Conservation (phyloP, 2,329 filamentous ascomycete genomes). For the Thielaviopsis punctulata region DNA sequence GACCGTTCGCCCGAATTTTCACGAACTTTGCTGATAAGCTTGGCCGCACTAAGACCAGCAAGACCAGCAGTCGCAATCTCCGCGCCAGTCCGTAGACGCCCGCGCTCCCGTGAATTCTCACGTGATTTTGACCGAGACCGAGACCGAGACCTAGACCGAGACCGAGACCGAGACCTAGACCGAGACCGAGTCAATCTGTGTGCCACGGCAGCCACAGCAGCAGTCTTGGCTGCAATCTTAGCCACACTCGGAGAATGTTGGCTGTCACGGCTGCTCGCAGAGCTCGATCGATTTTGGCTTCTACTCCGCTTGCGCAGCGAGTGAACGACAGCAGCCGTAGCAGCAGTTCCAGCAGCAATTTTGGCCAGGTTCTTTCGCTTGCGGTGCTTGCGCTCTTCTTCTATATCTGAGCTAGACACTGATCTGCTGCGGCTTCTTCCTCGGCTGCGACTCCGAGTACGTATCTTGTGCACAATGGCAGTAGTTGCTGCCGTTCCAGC, state of each 20-base stretch:
- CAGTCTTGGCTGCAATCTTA: conserved; percentile 40
- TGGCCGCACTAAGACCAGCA: conserved; percentile 42
- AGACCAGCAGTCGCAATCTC: conserved; percentile 44
- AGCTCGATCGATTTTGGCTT: conserved; percentile 22
- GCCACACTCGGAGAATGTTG: conserved; percentile 25
- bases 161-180: conserved; percentile 21
- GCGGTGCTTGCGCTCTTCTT: background rate
- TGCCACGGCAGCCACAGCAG: conserved; percentile 39
- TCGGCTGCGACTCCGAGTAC: conserved; percentile 27
- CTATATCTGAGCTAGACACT: background rate
- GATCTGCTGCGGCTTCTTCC: conserved; percentile 16
- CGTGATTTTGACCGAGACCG: conserved; percentile 21
- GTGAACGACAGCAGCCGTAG: conserved; percentile 27
- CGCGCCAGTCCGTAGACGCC: conserved; percentile 28
- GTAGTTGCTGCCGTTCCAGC: conserved; percentile 22
- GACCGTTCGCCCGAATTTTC: conserved; percentile 35
- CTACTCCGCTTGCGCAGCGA: conserved; percentile 25
- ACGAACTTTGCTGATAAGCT: conserved; percentile 42
- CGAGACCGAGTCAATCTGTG: conserved; percentile 33
- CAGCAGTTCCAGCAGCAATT: conserved; percentile 31
- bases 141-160: conserved; percentile 8
- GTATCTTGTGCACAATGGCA: conserved; percentile 25
- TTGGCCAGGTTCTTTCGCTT: conserved; percentile 32
- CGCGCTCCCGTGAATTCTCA: conserved; percentile 24
- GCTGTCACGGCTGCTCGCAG: background rate